Evolutionary conservation across 202 grass and related monocot species (phyloP), one percentile per base, ranked within the genome.

Genomic region (Panicum hallii): DNA sequence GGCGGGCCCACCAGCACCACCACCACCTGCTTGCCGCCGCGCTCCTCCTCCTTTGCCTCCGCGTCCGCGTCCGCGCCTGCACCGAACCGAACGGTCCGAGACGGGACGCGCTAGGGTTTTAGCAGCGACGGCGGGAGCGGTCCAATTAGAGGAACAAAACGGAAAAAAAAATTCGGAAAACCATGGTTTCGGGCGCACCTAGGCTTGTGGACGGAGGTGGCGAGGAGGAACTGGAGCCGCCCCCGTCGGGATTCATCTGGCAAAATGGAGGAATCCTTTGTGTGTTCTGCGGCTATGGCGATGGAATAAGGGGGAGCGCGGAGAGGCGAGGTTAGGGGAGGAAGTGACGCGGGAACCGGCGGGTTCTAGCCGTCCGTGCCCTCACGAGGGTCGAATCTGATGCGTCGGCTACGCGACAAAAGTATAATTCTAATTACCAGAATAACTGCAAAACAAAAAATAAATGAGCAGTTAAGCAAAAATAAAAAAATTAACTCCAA

Each of bases 1-100:
- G 95, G 92, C 0, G 95, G 72, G 3, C 91, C 95, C 12, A 98
- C 83, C 30, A 98, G 81, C 72, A 99, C 79, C 65, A 91, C 54
- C 41, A 92, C 1, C 66, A 92, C 65, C 69, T 63, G 53, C 70
- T 90, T 87, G 7, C 62, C 26, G 34, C n/a, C 36, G 54, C 10
- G 19, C 20, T 78, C 55, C 58, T 58, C 70, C 50, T 34, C 74
- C 67, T 85, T 43, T 9, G 49, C 9, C 50, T 43, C 80, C 44
- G n/a, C 13, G n/a, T 62, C 62, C 26, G n/a, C 13, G n/a, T 62
- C 62, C 1, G 49, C 19, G 20, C 69, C 83, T 86, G 88, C 67
- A 86, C 12, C 79, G 48, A 79, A 86, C 12, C 79, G 48, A 79
- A 78, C 41, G 57, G 42, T 14, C 52, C n/a, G 79, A 65, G 45